Base-by-base conservation (phyloP, 495 filamentous ascomycete species). In the Hyaloscypha hepaticicola region DNA sequence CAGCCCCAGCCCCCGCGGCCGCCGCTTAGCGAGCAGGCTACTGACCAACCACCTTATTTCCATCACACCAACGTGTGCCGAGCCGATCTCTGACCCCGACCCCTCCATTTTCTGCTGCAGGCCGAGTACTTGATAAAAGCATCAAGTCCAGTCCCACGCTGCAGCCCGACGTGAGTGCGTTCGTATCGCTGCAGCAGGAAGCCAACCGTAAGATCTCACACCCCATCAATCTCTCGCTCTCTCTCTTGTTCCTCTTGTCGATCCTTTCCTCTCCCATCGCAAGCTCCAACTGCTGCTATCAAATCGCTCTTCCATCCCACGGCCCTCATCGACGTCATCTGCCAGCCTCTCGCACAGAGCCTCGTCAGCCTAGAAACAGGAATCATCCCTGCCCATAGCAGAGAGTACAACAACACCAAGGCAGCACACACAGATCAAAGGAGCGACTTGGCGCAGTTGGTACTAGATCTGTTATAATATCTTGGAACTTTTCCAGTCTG, bases 271-370 rank as follows among this genome's bases (percentile, higher is more conserved):
- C 5, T 45, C 38, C 19, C 50, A 53, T 53, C 50, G 50, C 50
- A 24, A 24, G 22, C 59, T 53, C 11, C 28, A 7, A 24, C 24
- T n/a, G 25, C 22, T 29, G 14, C 41, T 38, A 48, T 48, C 58
- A 49, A 48, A 24, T n/a, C 34, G 24, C 33, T 19, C 14, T 14
- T 22, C 16, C 58, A 26, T 60, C 58, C 34, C n/a, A 6, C n/a
- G 27, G 21, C 33, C 57, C 41, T 66, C 63, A 66, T 60, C 63
- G 56, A 66, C 63, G 63, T 66, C 63, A 66, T 66, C 25, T 27
- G 14, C 29, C 50, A 25, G 55, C 19, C 29, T 41, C 48, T 31
- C 31, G 22, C 27, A 57, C 7, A 26, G 56, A 53, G 28, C 60
- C 24, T 53, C 26, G 50, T 25, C 27, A 34, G 27, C 16, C n/a